Percentiles rank a stretch among this genome's conserved stretches.
phyloP scores from a whole-genome alignment of 2,329 filamentous ascomycete genomes.

The Venturia oleaginea region DNA sequence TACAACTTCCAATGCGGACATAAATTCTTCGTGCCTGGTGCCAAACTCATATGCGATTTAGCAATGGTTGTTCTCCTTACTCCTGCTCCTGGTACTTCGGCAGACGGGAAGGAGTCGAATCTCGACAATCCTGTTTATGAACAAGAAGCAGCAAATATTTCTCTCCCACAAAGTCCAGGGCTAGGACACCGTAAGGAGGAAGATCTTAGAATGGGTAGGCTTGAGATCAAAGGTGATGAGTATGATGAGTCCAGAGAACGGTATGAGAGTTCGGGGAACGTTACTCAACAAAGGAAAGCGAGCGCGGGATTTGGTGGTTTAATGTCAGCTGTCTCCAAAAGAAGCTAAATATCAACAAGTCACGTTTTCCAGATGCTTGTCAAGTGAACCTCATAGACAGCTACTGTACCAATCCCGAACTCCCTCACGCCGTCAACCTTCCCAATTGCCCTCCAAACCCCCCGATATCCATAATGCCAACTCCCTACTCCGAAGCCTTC shows the following conservation, averaged over 20 bases:
- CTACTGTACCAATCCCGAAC: background rate
- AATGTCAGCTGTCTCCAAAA: background rate
- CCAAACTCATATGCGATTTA: conserved; percentile 4
- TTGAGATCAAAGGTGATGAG: background rate
- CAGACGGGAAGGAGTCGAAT: too few species aligned
- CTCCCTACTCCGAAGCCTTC: conserved; percentile 72
- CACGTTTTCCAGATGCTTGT: background rate
- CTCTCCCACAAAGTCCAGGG: background rate
- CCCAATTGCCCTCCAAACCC: background rate
- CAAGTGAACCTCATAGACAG: background rate
- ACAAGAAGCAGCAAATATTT: background rate
- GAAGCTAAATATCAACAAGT: background rate
- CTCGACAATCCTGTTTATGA: background rate
- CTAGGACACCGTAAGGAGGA: background rate
- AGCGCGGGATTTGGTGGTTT: background rate
- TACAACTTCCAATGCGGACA: conserved; percentile 15
- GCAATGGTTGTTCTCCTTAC: background rate
- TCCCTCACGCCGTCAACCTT: background rate
- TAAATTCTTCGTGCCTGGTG: background rate
- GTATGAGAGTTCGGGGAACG: background rate
- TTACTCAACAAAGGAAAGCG: background rate
- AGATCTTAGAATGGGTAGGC: background rate
- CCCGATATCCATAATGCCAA: conserved; percentile 54
- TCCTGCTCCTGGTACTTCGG: conserved; percentile 1
- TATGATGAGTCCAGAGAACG: background rate